Conservation (phyloP, 164 flowering plant genomes). For the Houttuynia cordata region DNA sequence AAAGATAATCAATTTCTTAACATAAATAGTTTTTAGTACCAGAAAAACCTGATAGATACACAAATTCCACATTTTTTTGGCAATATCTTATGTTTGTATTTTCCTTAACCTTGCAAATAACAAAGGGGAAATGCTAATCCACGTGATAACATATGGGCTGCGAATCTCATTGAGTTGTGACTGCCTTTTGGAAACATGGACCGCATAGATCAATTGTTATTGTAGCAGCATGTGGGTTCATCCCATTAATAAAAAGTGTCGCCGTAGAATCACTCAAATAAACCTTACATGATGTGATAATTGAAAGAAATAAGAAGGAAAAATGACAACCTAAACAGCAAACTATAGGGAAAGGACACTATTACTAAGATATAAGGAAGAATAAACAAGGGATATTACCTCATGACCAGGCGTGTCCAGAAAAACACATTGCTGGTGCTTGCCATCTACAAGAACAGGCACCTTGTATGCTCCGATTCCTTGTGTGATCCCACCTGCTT, state of each 20-base stretch:
- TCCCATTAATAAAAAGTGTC: too few relatives aligned
- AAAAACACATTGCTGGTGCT: constrained; percentile 67
- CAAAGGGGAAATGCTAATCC: too few relatives aligned
- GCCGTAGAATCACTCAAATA: too few relatives aligned
- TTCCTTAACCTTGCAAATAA: too few relatives aligned
- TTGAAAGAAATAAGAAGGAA: not conserved
- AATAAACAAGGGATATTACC: constrained; percentile 26
- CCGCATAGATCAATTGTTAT: too few relatives aligned
- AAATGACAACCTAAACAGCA: not conserved
- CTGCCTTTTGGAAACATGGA: too few relatives aligned
- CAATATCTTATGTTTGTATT: not conserved
- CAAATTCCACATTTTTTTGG: not conserved
- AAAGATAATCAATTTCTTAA: not conserved
- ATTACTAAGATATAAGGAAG: not conserved
- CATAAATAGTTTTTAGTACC: not conserved
- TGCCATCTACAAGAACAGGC: constrained; percentile 70
- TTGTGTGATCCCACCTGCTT: constrained; percentile 98
- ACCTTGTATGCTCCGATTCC: constrained; percentile 97
- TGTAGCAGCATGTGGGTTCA: too few relatives aligned
- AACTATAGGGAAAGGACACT: not conserved
- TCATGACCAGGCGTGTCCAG: constrained; percentile 98
- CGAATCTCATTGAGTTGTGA: too few relatives aligned
- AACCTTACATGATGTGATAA: not conserved
- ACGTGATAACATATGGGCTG: too few relatives aligned
- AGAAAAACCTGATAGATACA: not conserved